Percentiles rank a stretch among this genome's conserved stretches.
Conservation (phyloP, 495 filamentous ascomycete species). For the Cercophora scortea region DNA sequence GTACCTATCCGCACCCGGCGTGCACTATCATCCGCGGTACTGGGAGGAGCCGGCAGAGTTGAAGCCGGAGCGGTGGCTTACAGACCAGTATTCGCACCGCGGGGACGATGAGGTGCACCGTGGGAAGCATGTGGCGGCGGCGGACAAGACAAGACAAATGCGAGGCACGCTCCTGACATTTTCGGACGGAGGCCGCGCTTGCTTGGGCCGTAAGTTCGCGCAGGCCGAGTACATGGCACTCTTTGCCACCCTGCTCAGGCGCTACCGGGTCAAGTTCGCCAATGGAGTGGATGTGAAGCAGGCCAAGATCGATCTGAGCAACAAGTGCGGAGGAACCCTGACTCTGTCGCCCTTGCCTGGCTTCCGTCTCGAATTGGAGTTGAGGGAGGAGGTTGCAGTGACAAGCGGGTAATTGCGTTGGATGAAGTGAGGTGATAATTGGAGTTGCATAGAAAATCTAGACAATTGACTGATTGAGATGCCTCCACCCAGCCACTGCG, state of each 20-base stretch:
- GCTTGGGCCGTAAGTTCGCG: conserved; percentile 17
- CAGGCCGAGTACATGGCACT: conserved; percentile 15
- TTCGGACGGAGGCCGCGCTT: conserved; percentile 14
- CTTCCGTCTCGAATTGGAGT: background rate
- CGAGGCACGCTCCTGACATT: conserved; percentile 15
- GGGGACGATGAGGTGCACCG: background rate
- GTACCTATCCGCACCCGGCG: background rate
- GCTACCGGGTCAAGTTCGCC: background rate
- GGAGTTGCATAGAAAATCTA: too few relatives aligned
- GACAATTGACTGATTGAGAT: too few relatives aligned
- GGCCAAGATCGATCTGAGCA: background rate
- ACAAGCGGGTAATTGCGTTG: too few relatives aligned
- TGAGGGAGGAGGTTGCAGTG: too few relatives aligned
- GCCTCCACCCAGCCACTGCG: too few relatives aligned
- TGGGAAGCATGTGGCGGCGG: background rate
- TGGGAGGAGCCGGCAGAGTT: background rate
- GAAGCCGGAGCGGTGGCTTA: background rate
- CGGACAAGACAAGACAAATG: conserved; percentile 1
- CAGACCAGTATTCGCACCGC: background rate
- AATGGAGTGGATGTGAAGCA: background rate
- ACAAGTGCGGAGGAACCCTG: background rate
- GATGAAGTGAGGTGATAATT: too few relatives aligned
- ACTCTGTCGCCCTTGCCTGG: background rate
- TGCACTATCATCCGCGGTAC: background rate
- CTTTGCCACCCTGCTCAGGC: conserved; percentile 8